Evolutionary conservation across 345 rosid species (phyloP).

Genomic region (Jatropha curcas): DNA sequence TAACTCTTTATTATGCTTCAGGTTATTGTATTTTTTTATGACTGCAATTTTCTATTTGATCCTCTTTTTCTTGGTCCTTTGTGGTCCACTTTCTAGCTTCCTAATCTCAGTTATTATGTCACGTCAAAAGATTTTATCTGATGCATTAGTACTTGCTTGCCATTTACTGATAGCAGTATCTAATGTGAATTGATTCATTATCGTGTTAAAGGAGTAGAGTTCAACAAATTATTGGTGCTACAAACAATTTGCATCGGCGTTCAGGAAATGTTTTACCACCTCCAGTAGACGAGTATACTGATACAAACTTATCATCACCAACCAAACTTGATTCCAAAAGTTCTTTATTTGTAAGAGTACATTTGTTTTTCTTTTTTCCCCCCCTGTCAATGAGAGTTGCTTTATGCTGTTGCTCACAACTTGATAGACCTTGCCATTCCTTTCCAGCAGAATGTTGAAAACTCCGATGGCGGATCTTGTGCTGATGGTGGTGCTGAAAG

Average conservation of each 20-base stretch:
- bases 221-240: conserved; percentile 26
- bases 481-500: conserved; percentile 16
- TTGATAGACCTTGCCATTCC: neutral
- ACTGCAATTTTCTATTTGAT: neutral
- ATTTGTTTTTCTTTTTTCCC: neutral
- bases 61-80: neutral
- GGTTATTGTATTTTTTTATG: neutral
- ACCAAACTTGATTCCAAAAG: conserved; percentile 13
- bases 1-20: neutral
- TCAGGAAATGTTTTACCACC: conserved; percentile 33
- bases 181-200: neutral
- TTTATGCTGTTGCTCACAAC: neutral
- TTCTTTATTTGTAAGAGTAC: conserved; percentile 22
- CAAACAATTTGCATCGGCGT: conserved; percentile 27
- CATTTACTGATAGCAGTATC: neutral
- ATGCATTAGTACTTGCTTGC: neutral
- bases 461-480: conserved; percentile 7
- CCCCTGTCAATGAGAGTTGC: too few relatives aligned
- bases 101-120: neutral
- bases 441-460: conserved; percentile 16
- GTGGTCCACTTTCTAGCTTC: neutral
- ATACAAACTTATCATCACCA: conserved; percentile 13
- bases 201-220: conserved; percentile 31
- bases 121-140: neutral
- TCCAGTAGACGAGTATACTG: conserved; percentile 19